phyloP scores from a whole-genome alignment of 1,284 basidiomycete species.

The Polyporus tsugae region DNA sequence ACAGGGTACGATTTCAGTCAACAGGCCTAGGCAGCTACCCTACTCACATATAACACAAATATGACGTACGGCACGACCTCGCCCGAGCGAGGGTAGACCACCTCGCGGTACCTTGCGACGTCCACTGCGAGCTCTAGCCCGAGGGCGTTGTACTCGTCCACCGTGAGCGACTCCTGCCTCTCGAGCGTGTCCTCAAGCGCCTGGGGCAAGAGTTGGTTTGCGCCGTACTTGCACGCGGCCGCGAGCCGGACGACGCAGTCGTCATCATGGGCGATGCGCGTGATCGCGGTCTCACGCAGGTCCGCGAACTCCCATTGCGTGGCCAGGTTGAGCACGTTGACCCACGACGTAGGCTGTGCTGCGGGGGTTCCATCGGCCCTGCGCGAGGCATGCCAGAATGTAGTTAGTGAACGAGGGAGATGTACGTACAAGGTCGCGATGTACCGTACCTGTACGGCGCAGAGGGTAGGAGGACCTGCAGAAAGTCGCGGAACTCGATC shows the following conservation, averaged over 20 bases:
- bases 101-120: conserved; percentile 7
- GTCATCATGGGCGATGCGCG: not conserved
- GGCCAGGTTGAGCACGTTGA: conserved; percentile 3
- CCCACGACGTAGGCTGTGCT: conserved; percentile 2
- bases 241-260: conserved; percentile 15
- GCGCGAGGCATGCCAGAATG: not conserved
- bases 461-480: not conserved
- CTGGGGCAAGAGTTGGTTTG: not conserved
- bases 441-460: not conserved
- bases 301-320: not conserved
- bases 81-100: not conserved
- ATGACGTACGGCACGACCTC: not conserved
- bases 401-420: not conserved
- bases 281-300: not conserved
- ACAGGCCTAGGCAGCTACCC: not conserved
- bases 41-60: not conserved
- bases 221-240: conserved; percentile 4
- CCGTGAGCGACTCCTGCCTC: not conserved
- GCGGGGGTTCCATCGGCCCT: not conserved
- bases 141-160: conserved; percentile 7
- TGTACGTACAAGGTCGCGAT: not conserved
- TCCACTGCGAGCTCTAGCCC: conserved; percentile 1
- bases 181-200: conserved; percentile 13
- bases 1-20: not conserved
- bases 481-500: conserved; percentile 8